These are phyloP conservation scores for Leccinum disarticulatum DNA, from an alignment of 768 basidiomycete genomes.

Conservation along the genomic window DNA sequence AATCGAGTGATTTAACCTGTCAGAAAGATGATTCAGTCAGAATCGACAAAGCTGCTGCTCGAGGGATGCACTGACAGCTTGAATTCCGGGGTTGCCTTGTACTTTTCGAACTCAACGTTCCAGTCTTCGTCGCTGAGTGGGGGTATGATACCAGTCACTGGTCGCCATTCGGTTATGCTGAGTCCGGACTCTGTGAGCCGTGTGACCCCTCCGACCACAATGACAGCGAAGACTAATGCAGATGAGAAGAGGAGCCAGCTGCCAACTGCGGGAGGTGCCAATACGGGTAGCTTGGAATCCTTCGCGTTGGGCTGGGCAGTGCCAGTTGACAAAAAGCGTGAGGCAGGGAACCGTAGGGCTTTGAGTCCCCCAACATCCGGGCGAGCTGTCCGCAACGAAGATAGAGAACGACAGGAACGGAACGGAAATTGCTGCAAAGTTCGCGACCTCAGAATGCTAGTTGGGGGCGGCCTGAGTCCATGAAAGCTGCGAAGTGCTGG, in stretches of 20 bases:
- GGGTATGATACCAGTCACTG: constrained; percentile 85
- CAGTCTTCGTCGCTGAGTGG: constrained; percentile 77
- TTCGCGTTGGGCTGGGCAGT: constrained; percentile 15
- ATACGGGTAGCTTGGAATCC: constrained; percentile 45
- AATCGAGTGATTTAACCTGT: constrained; percentile 86
- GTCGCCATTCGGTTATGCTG: constrained; percentile 97
- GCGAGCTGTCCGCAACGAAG: constrained; percentile 5
- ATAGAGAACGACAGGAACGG: constrained; percentile 6
- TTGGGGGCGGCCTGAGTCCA: constrained; percentile 1
- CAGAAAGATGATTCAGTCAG: neutral
- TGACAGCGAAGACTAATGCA: constrained; percentile 83
- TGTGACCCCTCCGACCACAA: constrained; percentile 95
- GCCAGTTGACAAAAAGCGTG: constrained; percentile 42
- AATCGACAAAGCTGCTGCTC: neutral
- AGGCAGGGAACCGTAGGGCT: constrained; percentile 24
- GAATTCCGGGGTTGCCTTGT: constrained; percentile 93
- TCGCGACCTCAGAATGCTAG: constrained; percentile 11
- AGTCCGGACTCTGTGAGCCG: constrained; percentile 96
- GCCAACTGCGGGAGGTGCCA: constrained; percentile 70
- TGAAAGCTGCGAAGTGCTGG: constrained; percentile 14
- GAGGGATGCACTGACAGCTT: constrained; percentile 65
- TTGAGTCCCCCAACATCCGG: neutral
- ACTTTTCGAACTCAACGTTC: constrained; percentile 89
- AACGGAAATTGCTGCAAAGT: constrained; percentile 1
- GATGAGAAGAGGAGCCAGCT: constrained; percentile 87